Conservation (phyloP, 2,329 filamentous ascomycete species). For the Pochonia chlamydosporia region DNA sequence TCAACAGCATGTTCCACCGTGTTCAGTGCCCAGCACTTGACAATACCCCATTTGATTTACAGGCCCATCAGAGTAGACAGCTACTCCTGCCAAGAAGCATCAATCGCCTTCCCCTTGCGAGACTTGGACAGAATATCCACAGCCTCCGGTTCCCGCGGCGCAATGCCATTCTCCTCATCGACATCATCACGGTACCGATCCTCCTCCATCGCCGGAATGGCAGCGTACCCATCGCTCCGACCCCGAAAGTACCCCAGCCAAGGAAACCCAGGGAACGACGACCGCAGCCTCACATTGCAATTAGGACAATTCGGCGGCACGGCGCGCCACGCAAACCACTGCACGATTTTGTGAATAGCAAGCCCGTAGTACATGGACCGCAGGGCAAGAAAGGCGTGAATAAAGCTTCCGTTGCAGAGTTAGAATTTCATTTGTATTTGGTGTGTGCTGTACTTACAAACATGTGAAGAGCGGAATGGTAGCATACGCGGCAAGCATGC, state of each 20-base stretch:
- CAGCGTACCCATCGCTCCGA: constrained; percentile 13
- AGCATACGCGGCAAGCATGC: constrained; percentile 36
- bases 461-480: constrained; percentile 35
- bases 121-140: constrained; percentile 17
- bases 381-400: constrained; percentile 31
- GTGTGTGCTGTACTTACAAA: constrained; percentile 25
- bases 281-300: constrained; percentile 31
- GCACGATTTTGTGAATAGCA: constrained; percentile 30
- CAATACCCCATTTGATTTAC: no score
- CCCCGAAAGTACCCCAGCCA: constrained; percentile 22
- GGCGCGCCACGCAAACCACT: constrained; percentile 32
- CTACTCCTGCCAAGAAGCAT: not conserved
- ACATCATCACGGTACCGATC: constrained; percentile 20
- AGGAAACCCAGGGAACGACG: constrained; percentile 29
- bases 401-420: constrained; percentile 20
- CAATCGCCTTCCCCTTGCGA: constrained; percentile 15
- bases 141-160: constrained; percentile 13
- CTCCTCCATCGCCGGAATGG: constrained; percentile 18
- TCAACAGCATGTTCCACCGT: no score
- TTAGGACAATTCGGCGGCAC: constrained; percentile 35
- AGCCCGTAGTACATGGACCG: constrained; percentile 33
- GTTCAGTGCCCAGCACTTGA: no score
- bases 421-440: not conserved
- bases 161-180: constrained; percentile 9
- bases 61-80: no score